phyloP scores from a whole-genome alignment of 768 basidiomycete species.

The Daedaleopsis nitida region DNA sequence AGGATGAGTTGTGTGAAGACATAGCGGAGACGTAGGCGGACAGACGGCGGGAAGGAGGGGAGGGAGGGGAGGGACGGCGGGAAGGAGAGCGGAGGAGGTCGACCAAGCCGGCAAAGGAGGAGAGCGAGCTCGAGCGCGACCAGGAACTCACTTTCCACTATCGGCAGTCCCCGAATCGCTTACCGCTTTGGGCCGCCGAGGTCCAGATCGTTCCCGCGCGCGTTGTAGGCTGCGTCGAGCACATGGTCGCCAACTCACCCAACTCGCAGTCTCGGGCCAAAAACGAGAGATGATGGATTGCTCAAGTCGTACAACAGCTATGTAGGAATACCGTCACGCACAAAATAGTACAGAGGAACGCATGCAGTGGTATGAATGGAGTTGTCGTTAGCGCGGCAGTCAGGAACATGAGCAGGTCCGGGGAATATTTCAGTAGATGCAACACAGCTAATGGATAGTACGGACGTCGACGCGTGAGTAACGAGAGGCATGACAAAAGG shows the following conservation, averaged over 20 bases:
- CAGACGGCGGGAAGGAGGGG: constrained; percentile 13
- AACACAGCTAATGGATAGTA: constrained; percentile 2
- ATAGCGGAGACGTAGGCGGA: constrained; percentile 28
- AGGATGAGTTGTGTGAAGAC: constrained; percentile 49
- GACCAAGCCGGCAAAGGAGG: constrained; percentile 8
- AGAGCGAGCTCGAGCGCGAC: constrained; percentile 6
- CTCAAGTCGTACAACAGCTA: constrained; percentile 20
- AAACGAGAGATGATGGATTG: constrained; percentile 10
- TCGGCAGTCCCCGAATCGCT: constrained; percentile 17
- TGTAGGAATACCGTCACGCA: constrained; percentile 10
- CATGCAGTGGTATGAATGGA: constrained; percentile 20
- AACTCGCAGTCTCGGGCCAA: neutral
- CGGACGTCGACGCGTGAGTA: constrained; percentile 2
- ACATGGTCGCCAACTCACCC: neutral
- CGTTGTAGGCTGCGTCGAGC: no score
- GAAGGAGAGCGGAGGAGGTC: constrained; percentile 14
- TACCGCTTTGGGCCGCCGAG: constrained; percentile 6
- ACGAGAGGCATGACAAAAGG: neutral
- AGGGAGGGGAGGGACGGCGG: constrained; percentile 10
- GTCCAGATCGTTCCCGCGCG: neutral
- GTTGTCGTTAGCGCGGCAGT: constrained; percentile 14
- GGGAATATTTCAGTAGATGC: constrained; percentile 5
- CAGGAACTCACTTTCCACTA: constrained; percentile 4
- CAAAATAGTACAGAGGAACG: constrained; percentile 14
- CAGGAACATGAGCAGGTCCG: constrained; percentile 5